Percentiles rank a stretch among this genome's conserved stretches.
Evolutionary conservation across 805 yeast genomes (phyloP).

Genomic region (Yarrowia sp.): DNA sequence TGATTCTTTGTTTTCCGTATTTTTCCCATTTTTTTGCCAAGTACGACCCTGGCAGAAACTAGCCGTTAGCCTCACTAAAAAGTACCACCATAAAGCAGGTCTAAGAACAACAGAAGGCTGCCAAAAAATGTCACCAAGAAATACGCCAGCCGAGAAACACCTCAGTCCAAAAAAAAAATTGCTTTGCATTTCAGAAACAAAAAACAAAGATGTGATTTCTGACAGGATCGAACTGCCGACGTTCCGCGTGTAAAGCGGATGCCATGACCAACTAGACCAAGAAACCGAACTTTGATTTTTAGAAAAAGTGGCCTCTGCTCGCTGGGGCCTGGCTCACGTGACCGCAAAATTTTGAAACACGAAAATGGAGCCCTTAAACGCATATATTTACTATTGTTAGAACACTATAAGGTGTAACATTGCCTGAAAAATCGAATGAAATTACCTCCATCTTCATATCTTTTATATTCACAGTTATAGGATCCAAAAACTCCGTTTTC

Average conservation of each 20-base stretch:
- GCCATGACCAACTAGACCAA: conserved; percentile 24
- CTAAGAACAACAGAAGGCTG: no score
- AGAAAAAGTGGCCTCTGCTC: neutral
- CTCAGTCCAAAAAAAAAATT: neutral
- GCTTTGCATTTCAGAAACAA: neutral
- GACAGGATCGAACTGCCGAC: conserved; percentile 24
- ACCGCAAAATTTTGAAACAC: neutral
- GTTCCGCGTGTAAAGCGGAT: conserved; percentile 24
- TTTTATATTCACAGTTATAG: no score
- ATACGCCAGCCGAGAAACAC: neutral
- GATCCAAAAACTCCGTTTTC: no score
- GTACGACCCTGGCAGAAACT: no score
- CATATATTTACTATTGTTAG: neutral
- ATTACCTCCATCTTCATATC: no score
- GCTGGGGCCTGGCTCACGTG: neutral
- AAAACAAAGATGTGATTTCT: neutral
- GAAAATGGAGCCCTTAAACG: neutral
- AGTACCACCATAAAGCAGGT: no score
- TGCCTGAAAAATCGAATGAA: no score
- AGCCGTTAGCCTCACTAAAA: no score
- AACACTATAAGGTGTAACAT: no score
- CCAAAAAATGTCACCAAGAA: neutral
- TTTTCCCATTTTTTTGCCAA: no score
- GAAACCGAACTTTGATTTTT: neutral
- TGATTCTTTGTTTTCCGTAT: no score